Evolutionary conservation across 257 asterid genomes (phyloP).

Genomic region (Misopates orontium): DNA sequence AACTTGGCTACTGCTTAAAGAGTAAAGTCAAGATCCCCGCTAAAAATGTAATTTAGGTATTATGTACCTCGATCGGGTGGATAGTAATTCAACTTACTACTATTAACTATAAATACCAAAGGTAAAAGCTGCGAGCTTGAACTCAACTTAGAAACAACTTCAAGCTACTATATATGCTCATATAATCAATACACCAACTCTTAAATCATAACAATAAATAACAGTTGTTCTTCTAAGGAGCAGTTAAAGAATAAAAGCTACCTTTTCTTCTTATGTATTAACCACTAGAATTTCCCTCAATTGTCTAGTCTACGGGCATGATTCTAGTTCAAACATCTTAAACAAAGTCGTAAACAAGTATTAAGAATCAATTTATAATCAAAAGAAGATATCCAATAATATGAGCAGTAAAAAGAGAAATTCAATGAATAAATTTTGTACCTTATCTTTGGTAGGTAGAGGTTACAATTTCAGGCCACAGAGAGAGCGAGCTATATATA

Average conservation of each 20-base stretch:
- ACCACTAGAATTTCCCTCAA: slow-evolving; percentile 8
- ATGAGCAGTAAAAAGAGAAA: neutral
- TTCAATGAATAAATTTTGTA: neutral
- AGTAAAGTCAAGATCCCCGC: neutral
- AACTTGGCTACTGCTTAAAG: neutral
- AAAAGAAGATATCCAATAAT: slow-evolving; percentile 6
- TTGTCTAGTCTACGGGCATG: neutral
- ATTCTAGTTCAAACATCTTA: slow-evolving; percentile 11
- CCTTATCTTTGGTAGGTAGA: slow-evolving; percentile 26
- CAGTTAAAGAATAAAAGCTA: neutral
- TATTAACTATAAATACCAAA: neutral
- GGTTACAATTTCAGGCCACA: slow-evolving; percentile 24
- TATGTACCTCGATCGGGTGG: neutral
- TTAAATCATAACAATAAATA: neutral
- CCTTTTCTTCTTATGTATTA: slow-evolving; percentile 3
- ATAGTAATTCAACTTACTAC: neutral
- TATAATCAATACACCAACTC: no score
- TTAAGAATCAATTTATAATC: slow-evolving; percentile 1
- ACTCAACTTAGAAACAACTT: slow-evolving; percentile 5
- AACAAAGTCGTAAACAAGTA: slow-evolving; percentile 11
- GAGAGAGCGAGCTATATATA: slow-evolving; percentile 14
- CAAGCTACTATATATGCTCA: slow-evolving; percentile 3
- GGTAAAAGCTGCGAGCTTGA: slow-evolving; percentile 8
- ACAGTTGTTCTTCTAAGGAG: neutral
- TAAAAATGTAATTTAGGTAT: neutral